Evolutionary conservation across 495 filamentous ascomycete species (phyloP).

Genomic region (Chaetomium tenue): DNA sequence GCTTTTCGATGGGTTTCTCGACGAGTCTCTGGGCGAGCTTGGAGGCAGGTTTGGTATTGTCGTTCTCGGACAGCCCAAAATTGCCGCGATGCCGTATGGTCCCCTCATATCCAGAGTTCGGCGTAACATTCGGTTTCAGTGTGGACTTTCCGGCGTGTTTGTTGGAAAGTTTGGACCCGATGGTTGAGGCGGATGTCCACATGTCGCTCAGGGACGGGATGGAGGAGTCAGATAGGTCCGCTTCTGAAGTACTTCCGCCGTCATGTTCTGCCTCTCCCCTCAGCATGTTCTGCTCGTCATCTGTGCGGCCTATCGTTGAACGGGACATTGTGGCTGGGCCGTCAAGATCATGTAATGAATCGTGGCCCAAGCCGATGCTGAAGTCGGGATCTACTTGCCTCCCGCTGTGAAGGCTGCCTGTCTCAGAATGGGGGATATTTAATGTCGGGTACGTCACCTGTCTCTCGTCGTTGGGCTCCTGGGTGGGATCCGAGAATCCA

Average conservation of each 20-base stretch:
- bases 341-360: conserved; percentile 26
- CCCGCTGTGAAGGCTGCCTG: conserved; percentile 39
- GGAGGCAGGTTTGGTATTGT: conserved; percentile 9
- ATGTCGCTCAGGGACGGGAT: conserved; percentile 42
- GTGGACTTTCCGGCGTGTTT: conserved; percentile 21
- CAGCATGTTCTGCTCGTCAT: conserved; percentile 18
- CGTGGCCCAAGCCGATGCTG: conserved; percentile 30
- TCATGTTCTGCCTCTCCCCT: not conserved
- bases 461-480: conserved; percentile 9
- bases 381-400: conserved; percentile 42
- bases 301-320: not conserved
- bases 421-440: conserved; percentile 31
- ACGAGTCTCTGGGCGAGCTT: conserved; percentile 20
- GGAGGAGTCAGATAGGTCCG: conserved; percentile 30
- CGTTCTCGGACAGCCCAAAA: conserved; percentile 12
- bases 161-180: conserved; percentile 27
- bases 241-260: not conserved
- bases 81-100: conserved; percentile 38
- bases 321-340: conserved; percentile 11
- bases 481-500: conserved; percentile 30
- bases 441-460: conserved; percentile 23
- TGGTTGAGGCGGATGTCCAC: conserved; percentile 35
- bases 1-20: conserved; percentile 31
- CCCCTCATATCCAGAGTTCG: conserved; percentile 39
- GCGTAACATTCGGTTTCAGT: conserved; percentile 21